Evolutionary conservation across 129 eudicot genomes (phyloP).

Genomic region (Tagetes erecta): DNA sequence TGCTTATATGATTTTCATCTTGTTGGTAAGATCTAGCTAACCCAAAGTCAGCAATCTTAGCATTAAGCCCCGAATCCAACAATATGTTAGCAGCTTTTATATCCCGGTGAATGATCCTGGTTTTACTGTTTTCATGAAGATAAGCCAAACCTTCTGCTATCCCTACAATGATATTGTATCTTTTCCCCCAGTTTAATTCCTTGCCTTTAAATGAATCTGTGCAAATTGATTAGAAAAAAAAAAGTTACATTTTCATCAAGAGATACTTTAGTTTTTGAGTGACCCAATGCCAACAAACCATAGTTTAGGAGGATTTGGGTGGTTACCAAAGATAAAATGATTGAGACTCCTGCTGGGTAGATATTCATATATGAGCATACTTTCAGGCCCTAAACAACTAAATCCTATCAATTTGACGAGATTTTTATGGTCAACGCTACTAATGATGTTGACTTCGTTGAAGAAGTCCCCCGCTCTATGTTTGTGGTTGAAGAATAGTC

Average conservation of each 20-base stretch:
- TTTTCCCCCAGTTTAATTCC: conserved; percentile 66
- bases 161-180: conserved; percentile 57
- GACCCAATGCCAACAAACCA: not conserved
- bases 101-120: conserved; percentile 69
- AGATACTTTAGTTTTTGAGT: not conserved
- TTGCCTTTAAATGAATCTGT: conserved; percentile 63
- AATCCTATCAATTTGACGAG: conserved; percentile 74
- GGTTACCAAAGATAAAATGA: conserved; percentile 65
- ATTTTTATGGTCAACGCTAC: conserved; percentile 72
- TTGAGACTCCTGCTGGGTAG: conserved; percentile 73
- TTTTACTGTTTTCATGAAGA: conserved; percentile 82
- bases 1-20: conserved; percentile 84
- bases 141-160: conserved; percentile 74
- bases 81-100: conserved; percentile 79
- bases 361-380: conserved; percentile 73
- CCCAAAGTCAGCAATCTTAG: conserved; percentile 93
- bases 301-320: not conserved
- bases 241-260: conserved; percentile 1
- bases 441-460: conserved; percentile 75
- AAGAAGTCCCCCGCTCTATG: conserved; percentile 85
- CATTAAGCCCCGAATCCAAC: conserved; percentile 64
- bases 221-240: not conserved
- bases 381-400: conserved; percentile 76
- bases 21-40: conserved; percentile 79
- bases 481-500: conserved; percentile 83